These are phyloP conservation scores for Naganishia cerealis DNA, from an alignment of 1,284 basidiomycete genomes.

Conservation along the genomic window DNA sequence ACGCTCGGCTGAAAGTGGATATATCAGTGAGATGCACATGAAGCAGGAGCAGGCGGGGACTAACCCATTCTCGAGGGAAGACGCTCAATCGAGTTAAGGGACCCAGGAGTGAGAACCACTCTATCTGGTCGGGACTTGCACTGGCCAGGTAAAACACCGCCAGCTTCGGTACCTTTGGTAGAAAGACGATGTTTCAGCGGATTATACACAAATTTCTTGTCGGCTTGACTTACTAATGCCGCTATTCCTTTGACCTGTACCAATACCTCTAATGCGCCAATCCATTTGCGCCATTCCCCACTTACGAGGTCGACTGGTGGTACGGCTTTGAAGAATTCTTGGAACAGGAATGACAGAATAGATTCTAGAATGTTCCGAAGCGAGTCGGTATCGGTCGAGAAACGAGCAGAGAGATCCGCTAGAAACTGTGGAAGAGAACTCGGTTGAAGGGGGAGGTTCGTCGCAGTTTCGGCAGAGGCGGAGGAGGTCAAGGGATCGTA, in stretches of 20 bases:
- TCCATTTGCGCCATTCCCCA: conserved; percentile 74
- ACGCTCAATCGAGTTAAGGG: conserved; percentile 77
- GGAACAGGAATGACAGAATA: conserved; percentile 52
- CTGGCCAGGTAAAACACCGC: conserved; percentile 49
- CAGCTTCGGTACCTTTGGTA: conserved; percentile 49
- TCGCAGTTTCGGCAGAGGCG: conserved; percentile 11
- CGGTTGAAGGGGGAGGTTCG: conserved; percentile 10
- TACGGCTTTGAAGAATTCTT: conserved; percentile 51
- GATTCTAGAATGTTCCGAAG: conserved; percentile 57
- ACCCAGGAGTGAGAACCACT: conserved; percentile 71
- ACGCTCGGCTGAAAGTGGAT: conserved; percentile 66
- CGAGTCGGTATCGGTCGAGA: conserved; percentile 49
- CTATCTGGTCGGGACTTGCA: conserved; percentile 52
- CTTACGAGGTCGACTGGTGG: conserved; percentile 52
- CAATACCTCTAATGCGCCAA: conserved; percentile 77
- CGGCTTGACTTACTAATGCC: conserved; percentile 58
- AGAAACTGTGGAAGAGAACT: conserved; percentile 47
- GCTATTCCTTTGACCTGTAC: conserved; percentile 82
- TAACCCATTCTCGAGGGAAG: conserved; percentile 82
- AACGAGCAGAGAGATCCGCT: conserved; percentile 55
- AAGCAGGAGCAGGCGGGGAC: conserved; percentile 42
- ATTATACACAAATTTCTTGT: neutral
- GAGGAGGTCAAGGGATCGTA: conserved; percentile 27
- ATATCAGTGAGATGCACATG: conserved; percentile 8
- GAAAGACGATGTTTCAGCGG: conserved; percentile 1